These are phyloP conservation scores for Tuber melanosporum DNA, from an alignment of 495 filamentous ascomycete species.

Conservation along the genomic window DNA sequence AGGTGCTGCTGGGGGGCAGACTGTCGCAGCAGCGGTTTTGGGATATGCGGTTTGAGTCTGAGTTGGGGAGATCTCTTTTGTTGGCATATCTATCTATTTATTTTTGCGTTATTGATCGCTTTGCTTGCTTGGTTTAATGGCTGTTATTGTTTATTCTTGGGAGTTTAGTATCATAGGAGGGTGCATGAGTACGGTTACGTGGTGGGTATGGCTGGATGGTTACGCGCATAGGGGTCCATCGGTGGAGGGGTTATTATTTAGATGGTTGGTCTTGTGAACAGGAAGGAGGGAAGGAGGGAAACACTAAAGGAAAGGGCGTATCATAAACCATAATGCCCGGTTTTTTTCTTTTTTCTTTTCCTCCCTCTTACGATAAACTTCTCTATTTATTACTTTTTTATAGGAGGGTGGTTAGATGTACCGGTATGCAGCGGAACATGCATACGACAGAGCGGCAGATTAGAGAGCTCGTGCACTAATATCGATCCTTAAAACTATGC, in stretches of 20 bases:
- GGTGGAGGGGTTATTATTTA: not conserved
- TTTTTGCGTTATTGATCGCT: not conserved
- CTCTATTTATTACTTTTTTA: not conserved
- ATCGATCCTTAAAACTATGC: not conserved
- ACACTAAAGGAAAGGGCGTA: not conserved
- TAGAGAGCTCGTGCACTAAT: constrained; percentile 1
- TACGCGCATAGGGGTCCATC: not conserved
- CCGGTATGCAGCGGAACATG: not conserved
- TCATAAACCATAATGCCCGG: not conserved
- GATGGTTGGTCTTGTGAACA: not conserved
- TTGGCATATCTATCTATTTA: not conserved
- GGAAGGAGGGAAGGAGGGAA: not conserved
- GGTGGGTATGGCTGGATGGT: not conserved
- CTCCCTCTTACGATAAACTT: not conserved
- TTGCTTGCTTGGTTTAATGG: not conserved
- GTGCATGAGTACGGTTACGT: not conserved
- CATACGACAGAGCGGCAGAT: not conserved
- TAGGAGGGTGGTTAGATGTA: not conserved
- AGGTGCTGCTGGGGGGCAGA: constrained; percentile 27
- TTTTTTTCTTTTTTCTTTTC: not conserved
- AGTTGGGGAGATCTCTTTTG: not conserved
- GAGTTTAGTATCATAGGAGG: not conserved
- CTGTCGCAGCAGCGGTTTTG: constrained; percentile 29
- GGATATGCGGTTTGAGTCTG: constrained; percentile 32
- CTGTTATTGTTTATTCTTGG: not conserved